These are phyloP conservation scores for Pichia phayaonensis DNA, from an alignment of 805 yeast genomes.

Conservation along the genomic window DNA sequence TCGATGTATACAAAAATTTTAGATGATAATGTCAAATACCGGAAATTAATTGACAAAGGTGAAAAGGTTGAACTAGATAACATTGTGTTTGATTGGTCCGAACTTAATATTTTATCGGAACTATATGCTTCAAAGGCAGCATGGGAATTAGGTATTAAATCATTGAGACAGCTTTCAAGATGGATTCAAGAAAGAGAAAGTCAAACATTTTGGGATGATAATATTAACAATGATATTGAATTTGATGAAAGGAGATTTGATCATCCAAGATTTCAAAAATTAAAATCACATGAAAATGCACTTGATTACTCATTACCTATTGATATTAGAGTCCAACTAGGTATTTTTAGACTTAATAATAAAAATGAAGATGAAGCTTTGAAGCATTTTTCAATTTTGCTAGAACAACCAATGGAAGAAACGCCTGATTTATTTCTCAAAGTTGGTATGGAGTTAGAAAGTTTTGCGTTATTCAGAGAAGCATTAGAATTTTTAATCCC, in stretches of 20 bases:
- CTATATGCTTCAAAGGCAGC: constrained; percentile 63
- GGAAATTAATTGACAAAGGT: constrained; percentile 24
- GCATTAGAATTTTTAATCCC: constrained; percentile 63
- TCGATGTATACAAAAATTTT: constrained; percentile 57
- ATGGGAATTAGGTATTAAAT: constrained; percentile 53
- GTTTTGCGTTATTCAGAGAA: constrained; percentile 60
- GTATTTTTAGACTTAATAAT: constrained; percentile 60
- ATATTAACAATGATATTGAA: constrained; percentile 59
- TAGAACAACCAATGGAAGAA: constrained; percentile 46
- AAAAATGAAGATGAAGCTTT: constrained; percentile 65
- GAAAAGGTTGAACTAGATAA: constrained; percentile 21
- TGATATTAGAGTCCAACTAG: constrained; percentile 79
- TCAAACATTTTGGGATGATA: constrained; percentile 62
- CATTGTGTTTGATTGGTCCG: constrained; percentile 78
- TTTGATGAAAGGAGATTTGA: constrained; percentile 66
- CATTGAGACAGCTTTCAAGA: constrained; percentile 65
- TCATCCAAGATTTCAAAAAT: constrained; percentile 35
- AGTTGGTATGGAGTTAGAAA: constrained; percentile 69
- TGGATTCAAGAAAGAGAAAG: constrained; percentile 70
- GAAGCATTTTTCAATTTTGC: constrained; percentile 54
- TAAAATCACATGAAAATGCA: constrained; percentile 33
- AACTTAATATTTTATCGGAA: constrained; percentile 76
- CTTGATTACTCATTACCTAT: constrained; percentile 58
- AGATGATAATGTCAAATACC: constrained; percentile 45
- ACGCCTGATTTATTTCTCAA: constrained; percentile 67